phyloP scores from a whole-genome alignment of 2,329 filamentous ascomycete genomes.

The Beauveria brongniartii region DNA sequence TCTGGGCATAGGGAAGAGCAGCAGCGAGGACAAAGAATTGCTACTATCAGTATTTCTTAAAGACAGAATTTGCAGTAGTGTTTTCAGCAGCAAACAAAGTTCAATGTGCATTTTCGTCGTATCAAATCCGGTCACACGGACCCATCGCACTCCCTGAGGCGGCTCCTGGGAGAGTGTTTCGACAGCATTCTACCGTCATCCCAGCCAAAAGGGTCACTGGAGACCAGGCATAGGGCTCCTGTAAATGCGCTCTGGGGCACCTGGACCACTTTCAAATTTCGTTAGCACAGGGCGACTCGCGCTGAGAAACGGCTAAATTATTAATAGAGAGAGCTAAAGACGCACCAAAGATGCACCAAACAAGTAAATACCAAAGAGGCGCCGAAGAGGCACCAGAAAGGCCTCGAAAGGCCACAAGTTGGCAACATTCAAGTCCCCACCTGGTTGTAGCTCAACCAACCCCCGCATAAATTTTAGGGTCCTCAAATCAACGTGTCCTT shows the following conservation, averaged over 20 bases:
- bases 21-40: no score
- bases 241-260: no score
- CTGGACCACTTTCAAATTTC: no score
- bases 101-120: not conserved
- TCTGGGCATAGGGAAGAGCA: no score
- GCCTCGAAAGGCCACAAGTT: not conserved
- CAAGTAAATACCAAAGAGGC: no score
- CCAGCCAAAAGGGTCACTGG: not conserved
- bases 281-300: no score
- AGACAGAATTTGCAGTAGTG: no score
- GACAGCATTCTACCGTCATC: not conserved
- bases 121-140: not conserved
- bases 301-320: not conserved
- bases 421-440: not conserved
- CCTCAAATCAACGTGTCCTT: constrained; percentile 13
- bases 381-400: not conserved
- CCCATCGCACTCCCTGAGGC: not conserved
- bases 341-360: no score
- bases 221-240: no score
- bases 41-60: no score
- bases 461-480: constrained; percentile 10
- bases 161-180: not conserved
- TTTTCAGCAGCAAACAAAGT: no score
- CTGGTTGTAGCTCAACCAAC: constrained; percentile 5
- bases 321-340: not conserved